phyloP scores from a whole-genome alignment of 208 protist species.

The Wallacemonas rigidus region DNA sequence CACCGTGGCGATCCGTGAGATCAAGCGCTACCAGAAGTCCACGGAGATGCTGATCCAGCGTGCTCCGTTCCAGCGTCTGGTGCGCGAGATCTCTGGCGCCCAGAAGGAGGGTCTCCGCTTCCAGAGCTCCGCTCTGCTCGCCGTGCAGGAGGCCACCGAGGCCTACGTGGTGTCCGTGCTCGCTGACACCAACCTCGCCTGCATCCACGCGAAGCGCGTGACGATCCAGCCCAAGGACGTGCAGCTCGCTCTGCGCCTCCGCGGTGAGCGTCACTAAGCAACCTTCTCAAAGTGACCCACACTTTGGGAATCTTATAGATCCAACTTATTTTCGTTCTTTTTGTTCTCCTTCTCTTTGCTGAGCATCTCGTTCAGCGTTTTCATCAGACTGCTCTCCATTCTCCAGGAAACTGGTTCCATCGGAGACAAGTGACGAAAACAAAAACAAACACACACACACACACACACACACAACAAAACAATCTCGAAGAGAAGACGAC shows the following conservation, averaged over 20 bases:
- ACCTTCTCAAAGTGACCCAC: constrained; percentile 3
- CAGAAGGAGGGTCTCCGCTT: constrained; percentile 85
- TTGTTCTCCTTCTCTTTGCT: constrained; percentile 19
- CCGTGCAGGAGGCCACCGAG: constrained; percentile 92
- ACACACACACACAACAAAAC: neutral
- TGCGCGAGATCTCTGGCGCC: constrained; percentile 80
- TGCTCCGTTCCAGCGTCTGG: constrained; percentile 88
- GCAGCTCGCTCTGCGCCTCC: constrained; percentile 63
- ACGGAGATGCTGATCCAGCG: constrained; percentile 91
- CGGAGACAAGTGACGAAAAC: neutral
- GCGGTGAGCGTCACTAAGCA: constrained; percentile 58
- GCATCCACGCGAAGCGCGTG: constrained; percentile 86
- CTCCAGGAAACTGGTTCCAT: neutral
- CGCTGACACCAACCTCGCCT: constrained; percentile 92
- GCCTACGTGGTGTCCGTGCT: constrained; percentile 92
- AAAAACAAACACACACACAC: neutral
- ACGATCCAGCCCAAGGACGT: constrained; percentile 86
- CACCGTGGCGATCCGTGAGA: constrained; percentile 98
- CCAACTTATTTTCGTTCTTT: constrained; percentile 6
- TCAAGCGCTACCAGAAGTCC: constrained; percentile 89
- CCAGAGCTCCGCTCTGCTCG: constrained; percentile 80
- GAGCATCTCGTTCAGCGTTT: neutral
- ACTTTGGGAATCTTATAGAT: constrained; percentile 18
- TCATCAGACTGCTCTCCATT: neutral
- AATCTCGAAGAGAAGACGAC: neutral